Evolutionary conservation across 2,329 filamentous ascomycete species (phyloP).

Genomic region (Trichophyton equinum): DNA sequence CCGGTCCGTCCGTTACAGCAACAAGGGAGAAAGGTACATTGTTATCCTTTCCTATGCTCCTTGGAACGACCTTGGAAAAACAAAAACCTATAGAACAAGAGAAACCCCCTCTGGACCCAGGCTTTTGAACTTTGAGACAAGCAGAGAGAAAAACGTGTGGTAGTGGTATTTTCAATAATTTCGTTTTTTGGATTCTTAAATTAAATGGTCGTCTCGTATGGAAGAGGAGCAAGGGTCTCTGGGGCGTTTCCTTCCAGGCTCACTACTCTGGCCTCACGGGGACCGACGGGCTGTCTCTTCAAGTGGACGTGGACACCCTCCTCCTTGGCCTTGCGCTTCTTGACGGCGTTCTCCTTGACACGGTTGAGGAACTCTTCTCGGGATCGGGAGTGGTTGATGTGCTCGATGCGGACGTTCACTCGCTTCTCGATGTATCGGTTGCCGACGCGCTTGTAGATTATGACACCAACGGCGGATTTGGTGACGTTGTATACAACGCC

Average conservation of each 20-base stretch:
- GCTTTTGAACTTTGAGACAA: background rate
- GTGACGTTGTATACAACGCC: conserved; percentile 98
- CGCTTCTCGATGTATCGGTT: conserved; percentile 99
- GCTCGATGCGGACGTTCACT: conserved; percentile 97
- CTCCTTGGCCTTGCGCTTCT: conserved; percentile 86
- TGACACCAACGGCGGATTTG: conserved; percentile 93
- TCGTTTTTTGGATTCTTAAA: conserved; percentile 5
- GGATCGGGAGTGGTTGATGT: conserved; percentile 87
- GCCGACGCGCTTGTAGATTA: conserved; percentile 99
- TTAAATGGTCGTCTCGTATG: conserved; percentile 98
- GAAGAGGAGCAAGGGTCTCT: conserved; percentile 79
- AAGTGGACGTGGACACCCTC: conserved; percentile 77
- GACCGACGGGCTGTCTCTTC: conserved; percentile 76
- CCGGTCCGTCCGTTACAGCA: background rate
- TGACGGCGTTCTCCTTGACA: conserved; percentile 89
- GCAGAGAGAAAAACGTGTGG: background rate
- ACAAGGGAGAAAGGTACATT: background rate
- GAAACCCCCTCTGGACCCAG: background rate
- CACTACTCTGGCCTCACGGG: conserved; percentile 69
- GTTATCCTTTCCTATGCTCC: background rate
- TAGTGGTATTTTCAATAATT: conserved; percentile 3
- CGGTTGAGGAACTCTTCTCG: conserved; percentile 92
- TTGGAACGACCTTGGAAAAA: background rate
- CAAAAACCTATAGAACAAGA: conserved; percentile 1
- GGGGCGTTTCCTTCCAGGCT: conserved; percentile 70